A percentile compares a stretch with the other conserved stretches of the same genome.
phyloP scores from a whole-genome alignment of 441 rosid species.

The Euphorbia celastroides region DNA sequence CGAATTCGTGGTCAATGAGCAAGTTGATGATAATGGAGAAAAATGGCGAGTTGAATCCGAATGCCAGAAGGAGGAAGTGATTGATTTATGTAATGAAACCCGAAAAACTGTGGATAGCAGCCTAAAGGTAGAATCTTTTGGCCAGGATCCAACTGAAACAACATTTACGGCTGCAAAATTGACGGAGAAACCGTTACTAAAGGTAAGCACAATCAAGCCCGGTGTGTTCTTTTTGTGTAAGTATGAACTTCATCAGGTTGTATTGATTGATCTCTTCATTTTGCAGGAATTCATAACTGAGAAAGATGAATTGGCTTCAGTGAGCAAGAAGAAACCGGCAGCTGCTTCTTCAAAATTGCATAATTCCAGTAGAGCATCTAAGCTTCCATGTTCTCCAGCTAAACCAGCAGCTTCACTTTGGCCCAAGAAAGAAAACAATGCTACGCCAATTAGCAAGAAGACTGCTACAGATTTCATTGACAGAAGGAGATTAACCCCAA shows the following conservation, averaged over 20 bases:
- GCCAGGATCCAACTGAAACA: constrained; percentile 21
- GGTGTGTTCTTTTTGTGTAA: neutral
- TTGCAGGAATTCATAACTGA: constrained; percentile 33
- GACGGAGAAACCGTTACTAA: constrained; percentile 23
- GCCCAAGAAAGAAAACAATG: constrained; percentile 26
- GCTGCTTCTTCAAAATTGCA: constrained; percentile 25
- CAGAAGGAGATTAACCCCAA: constrained; percentile 42
- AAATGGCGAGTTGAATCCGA: constrained; percentile 12
- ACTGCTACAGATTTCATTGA: constrained; percentile 23
- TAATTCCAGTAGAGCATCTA: constrained; percentile 20
- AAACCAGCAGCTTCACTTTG: constrained; percentile 26
- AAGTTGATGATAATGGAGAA: constrained; percentile 15
- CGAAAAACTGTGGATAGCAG: constrained; percentile 21
- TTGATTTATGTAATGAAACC: constrained; percentile 13
- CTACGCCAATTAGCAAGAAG: constrained; percentile 28
- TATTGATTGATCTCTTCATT: constrained; percentile 9
- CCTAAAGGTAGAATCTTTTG: constrained; percentile 22
- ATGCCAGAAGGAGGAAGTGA: constrained; percentile 12
- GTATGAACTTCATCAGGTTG: constrained; percentile 6
- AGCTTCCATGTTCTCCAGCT: constrained; percentile 26
- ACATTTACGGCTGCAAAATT: constrained; percentile 32
- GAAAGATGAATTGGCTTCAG: constrained; percentile 24
- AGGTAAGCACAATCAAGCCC: constrained; percentile 34
- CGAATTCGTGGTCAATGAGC: constrained; percentile 14
- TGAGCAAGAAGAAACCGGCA: constrained; percentile 31